Evolutionary conservation across 2,329 filamentous ascomycete species (phyloP).

Genomic region (Aspergillus fructus): DNA sequence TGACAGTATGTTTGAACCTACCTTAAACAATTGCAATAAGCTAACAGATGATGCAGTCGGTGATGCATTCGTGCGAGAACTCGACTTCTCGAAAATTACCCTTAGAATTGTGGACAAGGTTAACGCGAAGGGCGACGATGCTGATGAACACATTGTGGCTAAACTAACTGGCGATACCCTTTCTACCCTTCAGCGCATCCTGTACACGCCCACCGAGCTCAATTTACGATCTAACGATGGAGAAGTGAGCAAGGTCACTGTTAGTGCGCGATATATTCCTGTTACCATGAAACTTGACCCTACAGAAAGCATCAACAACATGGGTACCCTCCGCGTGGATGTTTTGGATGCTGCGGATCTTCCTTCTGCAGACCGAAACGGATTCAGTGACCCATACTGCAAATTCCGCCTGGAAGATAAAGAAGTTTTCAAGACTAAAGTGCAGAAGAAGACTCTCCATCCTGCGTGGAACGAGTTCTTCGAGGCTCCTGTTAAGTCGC

Average conservation of each 20-base stretch:
- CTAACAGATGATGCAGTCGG: constrained; percentile 55
- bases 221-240: constrained; percentile 77
- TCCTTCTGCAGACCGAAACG: constrained; percentile 92
- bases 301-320: constrained; percentile 97
- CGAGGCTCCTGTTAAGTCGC: constrained; percentile 75
- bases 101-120: constrained; percentile 79
- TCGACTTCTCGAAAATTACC: constrained; percentile 94
- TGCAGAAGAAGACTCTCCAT: constrained; percentile 93
- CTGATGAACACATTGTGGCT: constrained; percentile 74
- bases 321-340: constrained; percentile 92
- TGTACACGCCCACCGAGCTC: constrained; percentile 88
- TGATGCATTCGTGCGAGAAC: constrained; percentile 91
- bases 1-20: constrained; percentile 59
- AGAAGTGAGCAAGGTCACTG: constrained; percentile 73
- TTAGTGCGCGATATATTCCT: constrained; percentile 92
- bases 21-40: neutral
- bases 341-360: constrained; percentile 82
- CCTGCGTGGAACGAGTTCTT: constrained; percentile 97
- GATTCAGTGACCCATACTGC: constrained; percentile 95
- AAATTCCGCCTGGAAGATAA: constrained; percentile 88
- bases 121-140: constrained; percentile 66
- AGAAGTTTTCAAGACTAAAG: constrained; percentile 92
- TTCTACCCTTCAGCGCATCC: constrained; percentile 80
- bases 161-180: constrained; percentile 82
- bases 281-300: constrained; percentile 92